Conservation (phyloP, 2,329 filamentous ascomycete genomes). For the Fusarium miscanthi region DNA sequence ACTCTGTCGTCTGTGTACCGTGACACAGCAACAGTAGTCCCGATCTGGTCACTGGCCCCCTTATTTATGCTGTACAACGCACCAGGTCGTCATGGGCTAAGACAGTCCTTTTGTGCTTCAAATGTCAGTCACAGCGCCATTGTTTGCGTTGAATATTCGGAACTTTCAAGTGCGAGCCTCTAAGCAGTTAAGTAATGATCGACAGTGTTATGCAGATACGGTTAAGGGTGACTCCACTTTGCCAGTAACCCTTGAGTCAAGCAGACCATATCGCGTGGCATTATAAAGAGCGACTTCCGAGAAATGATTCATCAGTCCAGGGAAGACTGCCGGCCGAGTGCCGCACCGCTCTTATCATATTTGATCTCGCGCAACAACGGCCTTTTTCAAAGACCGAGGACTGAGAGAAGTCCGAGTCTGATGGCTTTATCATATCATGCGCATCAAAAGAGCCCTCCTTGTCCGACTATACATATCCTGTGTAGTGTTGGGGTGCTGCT, state of each 20-base stretch:
- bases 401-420: not conserved
- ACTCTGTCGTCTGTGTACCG: not conserved
- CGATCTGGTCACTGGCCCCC: not conserved
- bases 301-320: not conserved
- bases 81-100: not conserved
- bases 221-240: slow-evolving; percentile 4
- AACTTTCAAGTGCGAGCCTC: not conserved
- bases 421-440: not conserved
- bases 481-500: not conserved
- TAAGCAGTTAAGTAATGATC: slow-evolving; percentile 19
- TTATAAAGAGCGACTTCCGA: slow-evolving; percentile 13
- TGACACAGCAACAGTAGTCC: not conserved
- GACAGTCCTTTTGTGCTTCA: accelerated
- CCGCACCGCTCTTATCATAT: slow-evolving; percentile 6
- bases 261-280: not conserved
- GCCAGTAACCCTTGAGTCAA: not conserved
- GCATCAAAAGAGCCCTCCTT: not conserved
- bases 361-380: not conserved
- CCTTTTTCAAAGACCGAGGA: not conserved
- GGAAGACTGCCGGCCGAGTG: slow-evolving; percentile 20
- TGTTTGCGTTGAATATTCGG: not conserved
- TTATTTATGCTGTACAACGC: not conserved
- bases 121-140: not conserved
- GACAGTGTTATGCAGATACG: not conserved
- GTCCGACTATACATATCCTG: not conserved